phyloP scores from a whole-genome alignment of 129 eudicot species.

The Smallanthus sonchifolius region DNA sequence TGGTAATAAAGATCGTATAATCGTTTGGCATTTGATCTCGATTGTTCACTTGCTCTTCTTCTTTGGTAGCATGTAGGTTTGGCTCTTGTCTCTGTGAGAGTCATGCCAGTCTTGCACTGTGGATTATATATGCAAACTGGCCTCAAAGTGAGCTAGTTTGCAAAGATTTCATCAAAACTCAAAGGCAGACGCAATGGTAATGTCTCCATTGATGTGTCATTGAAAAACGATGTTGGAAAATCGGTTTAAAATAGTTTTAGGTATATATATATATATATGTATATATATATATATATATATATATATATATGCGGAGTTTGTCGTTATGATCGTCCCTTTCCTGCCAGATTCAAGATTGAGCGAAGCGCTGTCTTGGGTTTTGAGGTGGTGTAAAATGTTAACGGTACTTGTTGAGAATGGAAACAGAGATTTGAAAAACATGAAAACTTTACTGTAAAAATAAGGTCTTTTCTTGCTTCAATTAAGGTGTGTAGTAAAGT shows the following conservation, averaged over 20 bases:
- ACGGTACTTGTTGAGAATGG: background rate
- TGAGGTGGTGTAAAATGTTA: slow-evolving; percentile 35
- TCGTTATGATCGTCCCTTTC: slow-evolving; percentile 13
- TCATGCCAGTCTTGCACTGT: slow-evolving; percentile 82
- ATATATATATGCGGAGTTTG: no score
- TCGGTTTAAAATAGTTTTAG: background rate
- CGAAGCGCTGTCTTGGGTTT: slow-evolving; percentile 62
- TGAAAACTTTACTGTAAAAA: no score
- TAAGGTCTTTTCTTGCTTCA: no score
- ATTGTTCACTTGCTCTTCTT: no score
- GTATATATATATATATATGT: slow-evolving; percentile 1
- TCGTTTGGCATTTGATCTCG: no score
- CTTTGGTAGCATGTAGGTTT: no score
- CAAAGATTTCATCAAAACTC: slow-evolving; percentile 35
- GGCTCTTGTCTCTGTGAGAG: slow-evolving; percentile 76
- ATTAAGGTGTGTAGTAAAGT: no score
- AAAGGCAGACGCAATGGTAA: slow-evolving; percentile 30
- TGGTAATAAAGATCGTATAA: no score
- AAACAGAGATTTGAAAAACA: no score
- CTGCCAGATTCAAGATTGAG: slow-evolving; percentile 57
- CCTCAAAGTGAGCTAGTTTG: slow-evolving; percentile 82
- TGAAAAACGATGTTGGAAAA: slow-evolving; percentile 11
- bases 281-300: no score
- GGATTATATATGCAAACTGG: slow-evolving; percentile 86
- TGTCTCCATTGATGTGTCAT: slow-evolving; percentile 3